Evolutionary conservation across 192 early-diverging fungal genomes (phyloP).

Genomic region (Backusella psychrophila): DNA sequence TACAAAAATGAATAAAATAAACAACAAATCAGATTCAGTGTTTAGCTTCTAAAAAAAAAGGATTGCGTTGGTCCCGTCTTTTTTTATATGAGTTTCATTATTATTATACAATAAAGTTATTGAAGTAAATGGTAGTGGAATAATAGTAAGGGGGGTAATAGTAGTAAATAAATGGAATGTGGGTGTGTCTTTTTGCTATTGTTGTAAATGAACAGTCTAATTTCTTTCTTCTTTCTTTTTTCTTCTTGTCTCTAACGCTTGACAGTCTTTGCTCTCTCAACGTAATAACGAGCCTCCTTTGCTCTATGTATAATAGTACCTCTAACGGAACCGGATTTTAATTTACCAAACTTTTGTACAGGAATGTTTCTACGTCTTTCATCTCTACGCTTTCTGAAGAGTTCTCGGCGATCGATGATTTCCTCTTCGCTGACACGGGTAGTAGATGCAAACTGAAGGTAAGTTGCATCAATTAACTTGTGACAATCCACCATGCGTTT

Average conservation of each 20-base stretch:
- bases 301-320: slow-evolving; percentile 25
- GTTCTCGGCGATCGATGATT: slow-evolving; percentile 29
- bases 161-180: neutral
- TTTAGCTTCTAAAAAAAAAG: neutral
- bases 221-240: neutral
- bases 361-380: slow-evolving; percentile 26
- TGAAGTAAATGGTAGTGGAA: neutral
- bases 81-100: neutral
- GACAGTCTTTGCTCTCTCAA: slow-evolving; percentile 34
- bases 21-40: neutral
- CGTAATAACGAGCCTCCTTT: slow-evolving; percentile 19
- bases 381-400: slow-evolving; percentile 37
- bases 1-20: neutral
- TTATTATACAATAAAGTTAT: neutral
- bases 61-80: neutral
- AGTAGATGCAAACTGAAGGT: slow-evolving; percentile 20
- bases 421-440: slow-evolving; percentile 34
- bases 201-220: neutral
- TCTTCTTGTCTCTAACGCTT: neutral
- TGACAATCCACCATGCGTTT: slow-evolving; percentile 63
- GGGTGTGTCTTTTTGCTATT: neutral
- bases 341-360: slow-evolving; percentile 13
- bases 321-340: slow-evolving; percentile 17
- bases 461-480: slow-evolving; percentile 52
- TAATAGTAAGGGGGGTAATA: neutral